A percentile compares a stretch with the other conserved stretches of the same genome.
Conservation (phyloP, 73 alveolate genomes). For the Tetrahymena borealis region DNA sequence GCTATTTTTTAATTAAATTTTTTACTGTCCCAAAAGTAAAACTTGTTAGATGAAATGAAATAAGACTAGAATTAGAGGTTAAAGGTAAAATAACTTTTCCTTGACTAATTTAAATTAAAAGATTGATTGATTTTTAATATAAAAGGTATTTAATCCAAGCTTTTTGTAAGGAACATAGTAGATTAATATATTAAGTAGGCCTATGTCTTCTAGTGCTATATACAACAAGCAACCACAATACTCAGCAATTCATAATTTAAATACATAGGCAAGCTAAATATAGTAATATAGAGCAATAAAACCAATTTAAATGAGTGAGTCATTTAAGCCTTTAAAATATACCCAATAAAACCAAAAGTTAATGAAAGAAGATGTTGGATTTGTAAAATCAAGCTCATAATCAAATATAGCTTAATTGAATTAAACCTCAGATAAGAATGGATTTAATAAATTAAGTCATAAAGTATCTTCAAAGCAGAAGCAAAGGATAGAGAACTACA, state of each 20-base stretch:
- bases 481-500: neutral
- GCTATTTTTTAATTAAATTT: neutral
- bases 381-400: too few species aligned
- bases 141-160: neutral
- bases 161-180: neutral
- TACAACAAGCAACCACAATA: too few species aligned
- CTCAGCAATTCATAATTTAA: too few species aligned
- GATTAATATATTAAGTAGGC: neutral
- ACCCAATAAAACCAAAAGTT: too few species aligned
- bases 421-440: neutral
- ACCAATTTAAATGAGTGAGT: neutral
- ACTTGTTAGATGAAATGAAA: neutral
- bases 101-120: neutral
- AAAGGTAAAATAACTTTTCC: neutral
- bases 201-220: neutral
- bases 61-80: neutral
- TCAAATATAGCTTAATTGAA: too few species aligned
- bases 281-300: neutral
- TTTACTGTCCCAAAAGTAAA: neutral
- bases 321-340: neutral
- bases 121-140: neutral
- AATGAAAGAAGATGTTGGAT: too few species aligned
- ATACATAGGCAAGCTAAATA: neutral
- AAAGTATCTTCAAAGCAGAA: neutral
- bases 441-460: neutral